Conservation (phyloP, 371 early-diverging fungal species). For the Apophysomyces trapeziformis region DNA sequence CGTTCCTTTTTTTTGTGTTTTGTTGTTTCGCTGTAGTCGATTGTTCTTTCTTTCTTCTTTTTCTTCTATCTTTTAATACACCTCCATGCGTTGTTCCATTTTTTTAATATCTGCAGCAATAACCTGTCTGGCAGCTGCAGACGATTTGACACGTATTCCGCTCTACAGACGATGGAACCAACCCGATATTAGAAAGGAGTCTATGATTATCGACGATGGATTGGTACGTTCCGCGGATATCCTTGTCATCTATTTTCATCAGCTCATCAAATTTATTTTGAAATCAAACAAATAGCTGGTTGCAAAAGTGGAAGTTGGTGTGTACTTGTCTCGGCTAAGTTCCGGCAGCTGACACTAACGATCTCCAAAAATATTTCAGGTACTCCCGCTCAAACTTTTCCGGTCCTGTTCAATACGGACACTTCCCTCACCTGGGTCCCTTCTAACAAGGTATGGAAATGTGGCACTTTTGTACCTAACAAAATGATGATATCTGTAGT, state of each 20-base stretch:
- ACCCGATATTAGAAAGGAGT: slow-evolving; percentile 31
- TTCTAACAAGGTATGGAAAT: slow-evolving; percentile 34
- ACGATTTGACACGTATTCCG: slow-evolving; percentile 21
- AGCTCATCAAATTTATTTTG: background rate
- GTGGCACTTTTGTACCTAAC: slow-evolving; percentile 11
- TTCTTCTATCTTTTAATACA: slow-evolving; percentile 10
- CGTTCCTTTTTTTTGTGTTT: slow-evolving; percentile 19
- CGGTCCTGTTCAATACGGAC: slow-evolving; percentile 46
- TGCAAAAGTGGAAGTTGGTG: slow-evolving; percentile 38
- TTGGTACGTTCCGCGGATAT: slow-evolving; percentile 29
- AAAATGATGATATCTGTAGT: slow-evolving; percentile 23
- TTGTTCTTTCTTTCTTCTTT: slow-evolving; percentile 14
- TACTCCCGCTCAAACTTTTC: slow-evolving; percentile 44
- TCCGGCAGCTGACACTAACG: background rate
- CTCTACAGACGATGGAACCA: slow-evolving; percentile 18
- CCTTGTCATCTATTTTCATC: background rate
- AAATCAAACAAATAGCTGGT: slow-evolving; percentile 15
- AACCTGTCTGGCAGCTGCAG: slow-evolving; percentile 7
- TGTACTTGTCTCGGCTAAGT: slow-evolving; percentile 9
- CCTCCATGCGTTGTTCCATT: slow-evolving; percentile 15
- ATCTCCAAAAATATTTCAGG: slow-evolving; percentile 26
- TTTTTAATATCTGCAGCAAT: slow-evolving; percentile 20
- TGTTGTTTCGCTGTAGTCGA: background rate
- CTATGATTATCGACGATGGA: slow-evolving; percentile 43
- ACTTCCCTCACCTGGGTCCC: slow-evolving; percentile 52